Evolutionary conservation across 192 early-diverging fungal genomes (phyloP), one percentile per base, ranked within the genome.

Genomic region (Spinellus fusiger): DNA sequence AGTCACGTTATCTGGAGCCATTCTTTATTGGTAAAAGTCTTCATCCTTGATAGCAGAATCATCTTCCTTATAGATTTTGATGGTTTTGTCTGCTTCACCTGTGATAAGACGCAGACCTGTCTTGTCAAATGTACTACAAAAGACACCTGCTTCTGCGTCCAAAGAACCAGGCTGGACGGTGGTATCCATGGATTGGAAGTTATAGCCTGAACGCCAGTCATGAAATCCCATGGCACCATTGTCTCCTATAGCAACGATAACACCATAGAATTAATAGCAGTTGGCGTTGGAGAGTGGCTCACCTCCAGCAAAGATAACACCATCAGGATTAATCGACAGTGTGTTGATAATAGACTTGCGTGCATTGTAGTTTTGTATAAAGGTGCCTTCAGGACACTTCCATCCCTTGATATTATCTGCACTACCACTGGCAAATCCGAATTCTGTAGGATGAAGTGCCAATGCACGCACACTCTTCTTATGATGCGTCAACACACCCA

Each of bases 61-160:
- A 59, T 95, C 91, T 64, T 95, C 91, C 55, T 87, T 89, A 84
- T 89, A 98, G 51, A 99, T 93, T 79, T 99, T 99, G 73, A 99
- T 94, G 1, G 94, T 94, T 77, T 99, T 99, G 73, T 99, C 97
- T 0, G 95, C 95, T 72, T 98, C 97, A 63, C 97, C 92, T 1
- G 97, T 99, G 61, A 99, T 93, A 49, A 99, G 77, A 35, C 97
- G 88, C 54, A 90, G 81, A 1, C 97, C 95, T 18, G 95, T 94
- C 49, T 84, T 84, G 67, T 99, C 97, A 85, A 99, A 99, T 3
- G 91, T 86, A 46, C 90, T 91, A 62, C 89, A 89, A 53, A 99
- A 96, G 44, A 99, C 86, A 44, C 97, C 97, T 8, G 91, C 90
- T 75, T 99, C 97, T 59, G 87, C 89, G 58, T 94, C 93, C 34